Base-by-base conservation (phyloP, 2,329 filamentous ascomycete genomes). In the Fusarium tupiense region DNA sequence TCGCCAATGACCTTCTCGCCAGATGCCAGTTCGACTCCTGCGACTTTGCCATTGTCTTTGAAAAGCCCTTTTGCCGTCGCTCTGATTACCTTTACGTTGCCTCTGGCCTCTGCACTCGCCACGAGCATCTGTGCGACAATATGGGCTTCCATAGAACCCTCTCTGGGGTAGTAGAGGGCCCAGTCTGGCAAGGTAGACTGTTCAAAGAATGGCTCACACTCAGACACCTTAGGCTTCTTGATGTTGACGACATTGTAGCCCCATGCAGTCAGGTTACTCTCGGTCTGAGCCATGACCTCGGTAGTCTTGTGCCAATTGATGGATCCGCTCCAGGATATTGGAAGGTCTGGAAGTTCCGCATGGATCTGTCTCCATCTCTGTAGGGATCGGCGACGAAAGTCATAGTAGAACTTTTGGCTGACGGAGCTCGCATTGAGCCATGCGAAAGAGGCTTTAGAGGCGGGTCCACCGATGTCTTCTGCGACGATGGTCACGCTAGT, bases 351-450 rank as follows among this genome's bases (percentile, higher is more conserved):
- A 6, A 74, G 44, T 5, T 75, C 38, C 2, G 20, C 13, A 7
- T 47, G 52, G 16, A 74, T 75, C 3, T 75, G 31, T 22, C 41
- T 63, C 72, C 72, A 74, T 50, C 68, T 35, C 8, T 72, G 38
- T 12, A 74, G 29, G 2, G 72, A 74, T 19, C 72, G 72, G 12
- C 38, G 37, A 2, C 72, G 72, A 19, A 75, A 69, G 1, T 72
- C 53, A 29, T 72, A 61, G 19, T 75, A 74, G n/a, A 62, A 54
- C 14, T 38, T 37, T 13, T 75, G 40, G 46, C 35, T 44, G 33
- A 31, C 24, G 1, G 72, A 74, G n/a, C 71, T 69, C 13, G 64
- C 72, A 19, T 74, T 74, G 8, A 74, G 50, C 72, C 72, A 75
- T 3, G 72, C 72, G 29, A 74, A 74, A 14, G 72, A 74, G 14